Evolutionary conservation across 257 asterid species (phyloP).

Genomic region (Nicotiana otophora): DNA sequence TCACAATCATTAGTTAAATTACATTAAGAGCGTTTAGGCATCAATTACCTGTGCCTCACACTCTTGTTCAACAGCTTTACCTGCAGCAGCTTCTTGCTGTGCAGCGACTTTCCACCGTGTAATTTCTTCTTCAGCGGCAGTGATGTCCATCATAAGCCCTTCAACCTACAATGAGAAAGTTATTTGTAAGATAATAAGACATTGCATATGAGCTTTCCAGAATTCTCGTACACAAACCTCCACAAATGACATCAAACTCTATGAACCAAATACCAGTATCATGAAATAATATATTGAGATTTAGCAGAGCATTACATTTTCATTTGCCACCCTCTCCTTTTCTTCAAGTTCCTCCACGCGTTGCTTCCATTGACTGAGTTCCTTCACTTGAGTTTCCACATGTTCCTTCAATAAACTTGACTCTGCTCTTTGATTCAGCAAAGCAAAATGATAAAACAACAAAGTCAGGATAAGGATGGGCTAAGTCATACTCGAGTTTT

Average conservation of each 20-base stretch:
- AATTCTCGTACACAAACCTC: background rate
- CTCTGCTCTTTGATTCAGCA: slow-evolving; percentile 74
- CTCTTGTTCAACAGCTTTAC: slow-evolving; percentile 85
- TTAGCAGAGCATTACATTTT: slow-evolving; percentile 44
- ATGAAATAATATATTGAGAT: background rate
- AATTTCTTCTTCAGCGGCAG: slow-evolving; percentile 95
- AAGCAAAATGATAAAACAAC: slow-evolving; percentile 10
- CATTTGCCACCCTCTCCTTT: slow-evolving; percentile 92
- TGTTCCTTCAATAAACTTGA: slow-evolving; percentile 61
- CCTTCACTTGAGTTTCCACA: slow-evolving; percentile 73
- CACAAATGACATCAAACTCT: background rate
- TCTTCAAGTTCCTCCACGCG: slow-evolving; percentile 83
- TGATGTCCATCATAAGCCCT: slow-evolving; percentile 90
- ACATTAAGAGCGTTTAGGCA: background rate
- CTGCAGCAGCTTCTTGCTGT: slow-evolving; percentile 97
- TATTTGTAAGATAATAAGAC: background rate
- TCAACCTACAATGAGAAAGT: slow-evolving; percentile 53
- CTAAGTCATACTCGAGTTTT: background rate
- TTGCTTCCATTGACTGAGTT: slow-evolving; percentile 68
- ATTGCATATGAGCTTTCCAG: background rate
- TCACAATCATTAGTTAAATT: background rate
- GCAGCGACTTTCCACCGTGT: slow-evolving; percentile 94
- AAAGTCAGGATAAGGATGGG: background rate
- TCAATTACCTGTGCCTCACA: slow-evolving; percentile 59
- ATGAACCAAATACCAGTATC: background rate